Percentiles rank a stretch among this genome's conserved stretches.
Evolutionary conservation across 1,284 basidiomycete species (phyloP).

Genomic region (Trametes sp.): DNA sequence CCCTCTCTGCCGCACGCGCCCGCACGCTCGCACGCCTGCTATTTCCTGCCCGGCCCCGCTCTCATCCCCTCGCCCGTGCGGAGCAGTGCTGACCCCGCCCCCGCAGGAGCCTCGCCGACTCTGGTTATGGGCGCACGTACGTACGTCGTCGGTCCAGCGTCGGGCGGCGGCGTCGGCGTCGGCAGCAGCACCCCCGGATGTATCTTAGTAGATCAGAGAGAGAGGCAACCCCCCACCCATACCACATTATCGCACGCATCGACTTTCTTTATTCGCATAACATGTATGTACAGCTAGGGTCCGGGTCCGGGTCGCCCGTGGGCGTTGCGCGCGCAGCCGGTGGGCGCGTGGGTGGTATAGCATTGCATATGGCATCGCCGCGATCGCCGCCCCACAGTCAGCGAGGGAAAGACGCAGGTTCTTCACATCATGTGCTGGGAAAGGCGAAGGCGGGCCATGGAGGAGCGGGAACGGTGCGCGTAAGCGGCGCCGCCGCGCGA

Average conservation of each 20-base stretch:
- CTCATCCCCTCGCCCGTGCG: conserved; percentile 17
- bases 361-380: conserved; percentile 20
- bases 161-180: not conserved
- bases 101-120: conserved; percentile 6
- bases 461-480: not conserved
- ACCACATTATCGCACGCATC: conserved; percentile 24
- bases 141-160: not conserved
- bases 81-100: conserved; percentile 21
- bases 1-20: conserved; percentile 14
- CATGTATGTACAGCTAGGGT: conserved; percentile 29
- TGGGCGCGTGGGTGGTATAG: conserved; percentile 14
- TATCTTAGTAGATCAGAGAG: conserved; percentile 29
- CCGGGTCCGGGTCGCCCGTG: not conserved
- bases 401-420: conserved; percentile 10
- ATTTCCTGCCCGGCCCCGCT: conserved; percentile 21
- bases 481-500: not conserved
- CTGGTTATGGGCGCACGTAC: not conserved
- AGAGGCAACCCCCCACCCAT: not conserved
- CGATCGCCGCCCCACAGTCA: conserved; percentile 15
- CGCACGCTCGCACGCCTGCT: conserved; percentile 27
- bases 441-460: not conserved
- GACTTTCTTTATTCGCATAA: conserved; percentile 26
- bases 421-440: conserved; percentile 11
- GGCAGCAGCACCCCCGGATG: conserved; percentile 26
- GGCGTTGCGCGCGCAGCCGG: conserved; percentile 5